Evolutionary conservation across 1,284 basidiomycete genomes (phyloP).

Genomic region (Peniophora sp.): DNA sequence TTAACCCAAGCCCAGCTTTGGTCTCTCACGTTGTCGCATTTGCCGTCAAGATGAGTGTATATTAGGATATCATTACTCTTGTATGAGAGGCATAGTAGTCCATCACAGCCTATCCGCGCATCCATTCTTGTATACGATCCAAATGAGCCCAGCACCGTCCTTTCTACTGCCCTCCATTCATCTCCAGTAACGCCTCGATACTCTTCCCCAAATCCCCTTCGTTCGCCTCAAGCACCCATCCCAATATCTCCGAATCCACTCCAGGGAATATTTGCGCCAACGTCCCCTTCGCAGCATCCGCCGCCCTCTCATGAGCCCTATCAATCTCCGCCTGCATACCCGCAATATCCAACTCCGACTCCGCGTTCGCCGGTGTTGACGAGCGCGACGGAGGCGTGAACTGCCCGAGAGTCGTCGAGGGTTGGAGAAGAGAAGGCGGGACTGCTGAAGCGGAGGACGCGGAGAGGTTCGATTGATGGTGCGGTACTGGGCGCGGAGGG

Average conservation of each 20-base stretch:
- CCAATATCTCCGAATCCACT: slow-evolving; percentile 74
- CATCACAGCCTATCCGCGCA: too few species aligned
- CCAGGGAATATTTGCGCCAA: slow-evolving; percentile 81
- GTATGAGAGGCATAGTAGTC: too few species aligned
- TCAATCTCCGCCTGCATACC: slow-evolving; percentile 78
- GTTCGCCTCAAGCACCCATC: slow-evolving; percentile 82
- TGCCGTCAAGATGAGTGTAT: too few species aligned
- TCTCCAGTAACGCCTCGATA: slow-evolving; percentile 79
- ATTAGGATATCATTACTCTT: too few species aligned
- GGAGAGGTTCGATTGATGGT: slow-evolving; percentile 2
- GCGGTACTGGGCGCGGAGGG: slow-evolving; percentile 23
- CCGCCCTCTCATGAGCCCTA: slow-evolving; percentile 59
- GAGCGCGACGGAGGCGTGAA: slow-evolving; percentile 46
- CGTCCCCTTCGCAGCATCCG: slow-evolving; percentile 60
- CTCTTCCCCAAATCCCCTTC: slow-evolving; percentile 84
- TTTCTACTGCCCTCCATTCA: slow-evolving; percentile 41
- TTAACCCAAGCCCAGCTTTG: too few species aligned
- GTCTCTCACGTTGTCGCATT: too few species aligned
- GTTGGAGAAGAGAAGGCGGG: too few species aligned
- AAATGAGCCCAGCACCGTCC: not conserved
- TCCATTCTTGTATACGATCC: too few species aligned
- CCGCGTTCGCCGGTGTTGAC: slow-evolving; percentile 56
- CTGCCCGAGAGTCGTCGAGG: too few species aligned
- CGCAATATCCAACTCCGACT: slow-evolving; percentile 37
- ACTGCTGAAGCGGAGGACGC: not conserved